These are phyloP conservation scores for Kwoniella sp. DNA, from an alignment of 768 basidiomycete genomes.

Conservation along the genomic window DNA sequence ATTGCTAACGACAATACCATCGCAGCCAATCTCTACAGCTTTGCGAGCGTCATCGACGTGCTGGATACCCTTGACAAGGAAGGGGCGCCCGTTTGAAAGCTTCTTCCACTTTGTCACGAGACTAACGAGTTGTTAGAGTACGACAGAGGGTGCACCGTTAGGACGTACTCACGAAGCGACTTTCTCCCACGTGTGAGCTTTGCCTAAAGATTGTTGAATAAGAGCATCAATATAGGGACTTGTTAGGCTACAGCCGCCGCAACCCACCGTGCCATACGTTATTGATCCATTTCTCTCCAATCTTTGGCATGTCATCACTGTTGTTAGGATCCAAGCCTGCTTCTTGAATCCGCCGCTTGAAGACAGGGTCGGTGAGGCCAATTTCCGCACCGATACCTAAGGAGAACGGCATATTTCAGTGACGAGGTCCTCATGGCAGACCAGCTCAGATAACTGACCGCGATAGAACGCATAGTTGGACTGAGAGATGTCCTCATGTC, in stretches of 20 bases:
- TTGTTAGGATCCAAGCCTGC: constrained; percentile 47
- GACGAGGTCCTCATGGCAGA: background rate
- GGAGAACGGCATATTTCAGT: constrained; percentile 32
- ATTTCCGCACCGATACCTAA: constrained; percentile 21
- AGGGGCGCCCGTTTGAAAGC: constrained; percentile 56
- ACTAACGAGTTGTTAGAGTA: no score
- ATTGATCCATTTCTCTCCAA: constrained; percentile 44
- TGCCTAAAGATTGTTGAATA: constrained; percentile 54
- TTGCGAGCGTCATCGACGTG: constrained; percentile 69
- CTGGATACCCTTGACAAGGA: constrained; percentile 69
- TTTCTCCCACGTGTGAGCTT: constrained; percentile 63
- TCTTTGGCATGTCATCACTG: constrained; percentile 50
- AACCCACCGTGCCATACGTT: constrained; percentile 29
- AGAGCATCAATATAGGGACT: background rate
- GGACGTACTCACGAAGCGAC: constrained; percentile 53
- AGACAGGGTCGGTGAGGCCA: constrained; percentile 23
- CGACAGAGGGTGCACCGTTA: no score
- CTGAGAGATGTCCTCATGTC: constrained; percentile 59
- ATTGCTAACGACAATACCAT: constrained; percentile 76
- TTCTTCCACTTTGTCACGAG: constrained; percentile 39
- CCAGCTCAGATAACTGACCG: constrained; percentile 13
- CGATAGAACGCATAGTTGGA: constrained; percentile 60
- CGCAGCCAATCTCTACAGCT: constrained; percentile 66
- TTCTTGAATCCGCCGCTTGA: constrained; percentile 51
- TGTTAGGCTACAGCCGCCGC: no score